phyloP scores from a whole-genome alignment of 2,329 filamentous ascomycete species.

The Stemphylium vesicarium region DNA sequence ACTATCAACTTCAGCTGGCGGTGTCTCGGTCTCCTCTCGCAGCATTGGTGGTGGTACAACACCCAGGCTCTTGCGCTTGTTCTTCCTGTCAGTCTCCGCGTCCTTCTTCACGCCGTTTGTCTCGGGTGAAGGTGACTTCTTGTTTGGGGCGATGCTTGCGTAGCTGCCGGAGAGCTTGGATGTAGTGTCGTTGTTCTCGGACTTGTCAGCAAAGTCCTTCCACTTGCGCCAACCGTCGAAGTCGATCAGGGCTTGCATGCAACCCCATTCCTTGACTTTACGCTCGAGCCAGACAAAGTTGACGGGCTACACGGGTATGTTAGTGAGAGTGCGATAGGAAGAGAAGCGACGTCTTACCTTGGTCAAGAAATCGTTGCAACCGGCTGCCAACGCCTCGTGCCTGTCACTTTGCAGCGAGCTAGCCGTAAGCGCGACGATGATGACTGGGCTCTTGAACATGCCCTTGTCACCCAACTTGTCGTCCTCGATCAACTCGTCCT shows the following conservation, averaged over 20 bases:
- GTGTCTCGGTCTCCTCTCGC: conserved; percentile 36
- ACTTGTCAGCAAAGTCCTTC: conserved; percentile 73
- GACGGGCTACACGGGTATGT: conserved; percentile 69
- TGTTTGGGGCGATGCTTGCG: conserved; percentile 37
- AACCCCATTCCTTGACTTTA: conserved; percentile 99
- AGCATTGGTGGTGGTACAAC: conserved; percentile 33
- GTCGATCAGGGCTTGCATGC: conserved; percentile 98
- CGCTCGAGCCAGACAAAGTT: conserved; percentile 97
- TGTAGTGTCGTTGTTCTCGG: conserved; percentile 43
- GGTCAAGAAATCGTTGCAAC: conserved; percentile 97
- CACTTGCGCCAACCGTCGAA: conserved; percentile 98
- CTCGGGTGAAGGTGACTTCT: conserved; percentile 27
- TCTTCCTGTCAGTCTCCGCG: conserved; percentile 41
- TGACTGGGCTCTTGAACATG: conserved; percentile 94
- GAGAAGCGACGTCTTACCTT: conserved; percentile 67
- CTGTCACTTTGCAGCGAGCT: conserved; percentile 94
- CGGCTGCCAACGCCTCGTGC: conserved; percentile 91
- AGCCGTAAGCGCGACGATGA: conserved; percentile 95
- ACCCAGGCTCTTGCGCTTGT: conserved; percentile 41
- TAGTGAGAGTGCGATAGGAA: conserved; percentile 23
- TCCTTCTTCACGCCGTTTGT: conserved; percentile 34
- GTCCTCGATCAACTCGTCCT: conserved; percentile 59
- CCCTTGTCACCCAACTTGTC: conserved; percentile 70
- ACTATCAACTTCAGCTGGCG: conserved; percentile 29
- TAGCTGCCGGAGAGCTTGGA: conserved; percentile 45